These are phyloP conservation scores for Tolypocladium tropicale DNA, from an alignment of 2,329 filamentous ascomycete genomes.

Conservation along the genomic window DNA sequence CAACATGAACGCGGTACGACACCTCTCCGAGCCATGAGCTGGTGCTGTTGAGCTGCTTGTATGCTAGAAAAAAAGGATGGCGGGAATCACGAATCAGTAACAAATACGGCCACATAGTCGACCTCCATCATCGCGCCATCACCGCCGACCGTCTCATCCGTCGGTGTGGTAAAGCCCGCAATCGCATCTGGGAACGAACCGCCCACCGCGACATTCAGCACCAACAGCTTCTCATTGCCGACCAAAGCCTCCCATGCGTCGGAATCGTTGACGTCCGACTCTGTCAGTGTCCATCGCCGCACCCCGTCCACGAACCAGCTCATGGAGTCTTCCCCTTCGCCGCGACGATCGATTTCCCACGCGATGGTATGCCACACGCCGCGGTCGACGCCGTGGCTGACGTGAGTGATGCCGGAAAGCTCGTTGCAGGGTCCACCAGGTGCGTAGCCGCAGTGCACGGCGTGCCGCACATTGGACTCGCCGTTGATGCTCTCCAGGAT, in stretches of 20 bases:
- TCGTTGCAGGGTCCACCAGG: constrained; percentile 31
- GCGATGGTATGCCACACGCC: constrained; percentile 22
- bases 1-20: neutral
- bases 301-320: constrained; percentile 24
- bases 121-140: constrained; percentile 23
- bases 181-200: constrained; percentile 25
- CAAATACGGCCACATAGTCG: constrained; percentile 27
- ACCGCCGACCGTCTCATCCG: constrained; percentile 20
- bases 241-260: constrained; percentile 20
- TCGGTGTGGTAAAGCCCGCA: constrained; percentile 21
- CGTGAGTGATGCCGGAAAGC: constrained; percentile 20
- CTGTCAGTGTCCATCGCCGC: constrained; percentile 14
- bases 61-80: too few species aligned
- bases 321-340: constrained; percentile 17
- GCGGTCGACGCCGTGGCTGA: constrained; percentile 10
- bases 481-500: constrained; percentile 34
- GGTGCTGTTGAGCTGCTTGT: neutral
- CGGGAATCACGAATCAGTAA: neutral
- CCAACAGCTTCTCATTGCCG: constrained; percentile 19
- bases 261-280: constrained; percentile 14
- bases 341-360: constrained; percentile 21
- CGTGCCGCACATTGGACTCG: constrained; percentile 20
- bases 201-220: constrained; percentile 30
- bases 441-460: constrained; percentile 29
- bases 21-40: neutral